Evolutionary conservation across 495 filamentous ascomycete genomes (phyloP).

Genomic region (Aspergillus affinis): DNA sequence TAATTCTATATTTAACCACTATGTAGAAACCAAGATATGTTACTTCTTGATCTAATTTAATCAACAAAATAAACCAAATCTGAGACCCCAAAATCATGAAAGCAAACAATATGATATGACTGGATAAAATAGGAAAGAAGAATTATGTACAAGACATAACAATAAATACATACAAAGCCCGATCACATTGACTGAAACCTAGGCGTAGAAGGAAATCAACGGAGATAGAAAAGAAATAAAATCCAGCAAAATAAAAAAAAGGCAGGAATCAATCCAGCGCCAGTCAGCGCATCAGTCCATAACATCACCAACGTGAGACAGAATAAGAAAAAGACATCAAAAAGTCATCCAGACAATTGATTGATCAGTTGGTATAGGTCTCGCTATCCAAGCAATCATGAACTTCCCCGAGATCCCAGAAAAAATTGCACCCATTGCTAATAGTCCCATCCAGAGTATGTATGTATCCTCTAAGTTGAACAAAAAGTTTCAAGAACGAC

Average conservation of each 20-base stretch:
- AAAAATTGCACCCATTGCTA: background rate
- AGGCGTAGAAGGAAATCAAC: background rate
- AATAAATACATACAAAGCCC: background rate
- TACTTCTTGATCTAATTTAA: background rate
- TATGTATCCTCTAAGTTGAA: slow-evolving; percentile 4
- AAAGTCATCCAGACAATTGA: background rate
- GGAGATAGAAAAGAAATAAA: background rate
- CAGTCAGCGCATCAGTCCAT: background rate
- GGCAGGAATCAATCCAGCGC: background rate
- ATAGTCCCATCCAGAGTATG: background rate
- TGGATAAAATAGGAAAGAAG: background rate
- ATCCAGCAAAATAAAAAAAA: background rate
- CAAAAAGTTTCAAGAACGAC: slow-evolving; percentile 4
- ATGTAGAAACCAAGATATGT: too few relatives aligned
- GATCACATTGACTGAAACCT: background rate
- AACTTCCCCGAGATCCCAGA: background rate
- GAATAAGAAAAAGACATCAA: background rate
- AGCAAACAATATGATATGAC: background rate
- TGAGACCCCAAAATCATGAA: background rate
- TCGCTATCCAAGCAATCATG: background rate
- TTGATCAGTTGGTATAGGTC: background rate
- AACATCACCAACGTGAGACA: background rate
- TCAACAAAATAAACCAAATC: background rate
- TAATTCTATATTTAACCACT: background rate
- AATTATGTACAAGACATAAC: background rate